A percentile compares a stretch with the other conserved stretches of the same genome.
Conservation (phyloP, 2,329 filamentous ascomycete genomes). For the Chrysoporthe deuterocubensis region DNA sequence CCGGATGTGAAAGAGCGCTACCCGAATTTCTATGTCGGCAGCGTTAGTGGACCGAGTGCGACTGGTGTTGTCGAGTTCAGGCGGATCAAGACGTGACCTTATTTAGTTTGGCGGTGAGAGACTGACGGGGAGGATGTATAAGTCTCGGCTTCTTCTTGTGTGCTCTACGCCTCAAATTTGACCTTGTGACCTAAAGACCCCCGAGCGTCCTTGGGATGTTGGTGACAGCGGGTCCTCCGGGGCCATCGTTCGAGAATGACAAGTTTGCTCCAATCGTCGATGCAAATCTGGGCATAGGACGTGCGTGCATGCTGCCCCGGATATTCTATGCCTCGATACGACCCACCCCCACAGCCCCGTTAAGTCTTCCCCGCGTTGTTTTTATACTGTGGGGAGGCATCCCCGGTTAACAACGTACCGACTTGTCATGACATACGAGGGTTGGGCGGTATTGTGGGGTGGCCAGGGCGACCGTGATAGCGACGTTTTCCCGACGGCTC, state of each 20-base stretch:
- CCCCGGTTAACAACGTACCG: neutral
- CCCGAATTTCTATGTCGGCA: conserved; percentile 19
- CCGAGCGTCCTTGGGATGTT: neutral
- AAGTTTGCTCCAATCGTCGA: neutral
- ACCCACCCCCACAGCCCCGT: neutral
- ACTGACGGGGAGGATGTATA: neutral
- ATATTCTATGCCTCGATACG: neutral
- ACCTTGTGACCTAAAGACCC: too few species aligned
- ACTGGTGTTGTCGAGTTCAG: conserved; percentile 20
- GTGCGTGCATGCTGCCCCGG: neutral
- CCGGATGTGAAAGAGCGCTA: conserved; percentile 14
- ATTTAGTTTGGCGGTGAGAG: neutral
- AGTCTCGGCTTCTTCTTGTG: neutral
- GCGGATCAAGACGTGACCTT: neutral
- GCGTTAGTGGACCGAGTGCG: conserved; percentile 16
- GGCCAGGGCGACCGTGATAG: neutral
- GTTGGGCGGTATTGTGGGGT: neutral
- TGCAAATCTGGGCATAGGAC: neutral
- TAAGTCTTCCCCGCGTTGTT: neutral
- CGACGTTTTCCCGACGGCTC: conserved; percentile 13
- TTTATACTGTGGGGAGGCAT: neutral
- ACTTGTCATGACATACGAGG: neutral
- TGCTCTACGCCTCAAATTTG: neutral
- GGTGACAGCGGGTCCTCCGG: too few species aligned
- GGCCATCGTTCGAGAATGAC: neutral